Evolutionary conservation across 805 yeast species (phyloP).

Genomic region (Cyberlindnera amylophila): DNA sequence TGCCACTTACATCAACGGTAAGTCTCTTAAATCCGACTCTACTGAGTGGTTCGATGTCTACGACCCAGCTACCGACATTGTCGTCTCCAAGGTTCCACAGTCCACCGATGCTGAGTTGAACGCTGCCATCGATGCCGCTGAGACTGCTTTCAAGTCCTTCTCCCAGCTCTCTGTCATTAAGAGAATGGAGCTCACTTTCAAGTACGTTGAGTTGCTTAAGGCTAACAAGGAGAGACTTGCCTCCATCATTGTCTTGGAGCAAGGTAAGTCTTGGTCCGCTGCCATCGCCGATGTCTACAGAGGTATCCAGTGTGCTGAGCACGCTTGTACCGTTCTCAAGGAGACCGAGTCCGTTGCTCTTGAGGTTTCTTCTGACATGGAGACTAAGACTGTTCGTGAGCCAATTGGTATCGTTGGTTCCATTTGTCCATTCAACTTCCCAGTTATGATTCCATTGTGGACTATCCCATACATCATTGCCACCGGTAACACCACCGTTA

Average conservation of each 20-base stretch:
- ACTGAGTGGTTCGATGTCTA: slow-evolving; percentile 61
- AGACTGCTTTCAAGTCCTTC: slow-evolving; percentile 58
- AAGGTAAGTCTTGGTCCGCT: slow-evolving; percentile 73
- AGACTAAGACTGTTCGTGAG: slow-evolving; percentile 65
- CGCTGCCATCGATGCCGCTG: slow-evolving; percentile 62
- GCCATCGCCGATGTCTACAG: slow-evolving; percentile 74
- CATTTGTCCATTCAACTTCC: slow-evolving; percentile 79
- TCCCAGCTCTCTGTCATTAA: slow-evolving; percentile 42
- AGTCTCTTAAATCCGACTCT: slow-evolving; percentile 46
- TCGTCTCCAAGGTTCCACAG: slow-evolving; percentile 69
- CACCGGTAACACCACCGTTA: slow-evolving; percentile 70
- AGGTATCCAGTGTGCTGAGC: slow-evolving; percentile 79
- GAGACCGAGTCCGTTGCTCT: slow-evolving; percentile 60
- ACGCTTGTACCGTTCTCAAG: slow-evolving; percentile 61
- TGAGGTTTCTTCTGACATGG: slow-evolving; percentile 71
- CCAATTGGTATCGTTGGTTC: slow-evolving; percentile 77
- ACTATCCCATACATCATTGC: slow-evolving; percentile 54
- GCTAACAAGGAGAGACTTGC: slow-evolving; percentile 67
- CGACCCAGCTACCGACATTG: slow-evolving; percentile 72
- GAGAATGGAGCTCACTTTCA: slow-evolving; percentile 65
- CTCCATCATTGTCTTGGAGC: slow-evolving; percentile 59
- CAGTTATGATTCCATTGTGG: slow-evolving; percentile 74
- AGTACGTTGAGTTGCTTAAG: slow-evolving; percentile 59
- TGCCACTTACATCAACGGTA: slow-evolving; percentile 45
- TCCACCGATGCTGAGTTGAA: slow-evolving; percentile 61